Evolutionary conservation across 306 rosid genomes (phyloP), one percentile per base, ranked within the genome.

Genomic region (Sphenostylis stenocarpa): DNA sequence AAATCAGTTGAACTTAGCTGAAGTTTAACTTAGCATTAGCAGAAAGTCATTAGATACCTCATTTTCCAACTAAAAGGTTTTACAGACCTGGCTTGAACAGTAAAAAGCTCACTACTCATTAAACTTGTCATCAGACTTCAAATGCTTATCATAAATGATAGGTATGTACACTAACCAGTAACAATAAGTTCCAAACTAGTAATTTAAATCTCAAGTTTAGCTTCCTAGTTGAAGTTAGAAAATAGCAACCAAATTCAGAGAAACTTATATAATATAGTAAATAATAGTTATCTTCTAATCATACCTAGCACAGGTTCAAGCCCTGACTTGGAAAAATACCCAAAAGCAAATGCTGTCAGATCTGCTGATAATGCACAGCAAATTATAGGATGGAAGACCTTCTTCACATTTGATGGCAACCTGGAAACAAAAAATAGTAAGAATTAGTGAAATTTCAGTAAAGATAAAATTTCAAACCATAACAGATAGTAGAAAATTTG

Each of bases 261-360:
- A 5, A 14, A 43, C 49, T 23, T 36, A 15, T 34, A 51, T 36
- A 31, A 53, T 6, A 67, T 53, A 47, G 67, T 61, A 75, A 78
- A 26, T 64, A 83, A 49, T 19, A 48, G 62, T 63, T 72, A 38
- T 41, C 71, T 80, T 72, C 29, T n/a, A 67, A 72, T 26, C 63
- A 73, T 90, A 94, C 98, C 98, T 81, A 95, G 92, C 68, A 95
- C 87, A 79, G 98, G 91, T 77, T 95, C 97, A 57, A 92, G 83
- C 55, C 98, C 96, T 47, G 88, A 86, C 73, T 79, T 84, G 68
- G 98, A 92, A 68, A 95, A 23, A 79, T 86, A 88, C 34, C 92
- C 97, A 64, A 79, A 95, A 74, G 96, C 92, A 39, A 81, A 78
- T 61, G 98, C 98, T 76, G 91, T 77, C 62, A 95, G 65, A 67